Evolutionary conservation across 192 early-diverging fungal genomes (phyloP), one percentile per base, ranked within the genome.

Genomic region (Backusella tarrabulga): DNA sequence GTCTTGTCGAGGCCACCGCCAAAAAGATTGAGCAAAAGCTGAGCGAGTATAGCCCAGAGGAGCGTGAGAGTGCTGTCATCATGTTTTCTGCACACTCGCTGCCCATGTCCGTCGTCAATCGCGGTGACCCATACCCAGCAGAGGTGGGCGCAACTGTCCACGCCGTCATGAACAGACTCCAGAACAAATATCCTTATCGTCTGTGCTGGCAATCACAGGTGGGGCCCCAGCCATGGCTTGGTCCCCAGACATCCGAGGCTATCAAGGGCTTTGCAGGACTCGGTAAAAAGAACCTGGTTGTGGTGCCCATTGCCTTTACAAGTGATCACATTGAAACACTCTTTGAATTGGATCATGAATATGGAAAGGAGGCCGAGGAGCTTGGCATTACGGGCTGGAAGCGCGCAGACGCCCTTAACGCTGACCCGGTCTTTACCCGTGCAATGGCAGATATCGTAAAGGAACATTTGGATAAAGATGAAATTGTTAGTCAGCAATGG

Each of bases 271-370:
- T 94, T 79, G 96, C 89, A 19, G 87, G 91, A 67, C 83, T 86
- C 34, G 95, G 96, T 0, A 83, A 92, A 76, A 95, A 91, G 46
- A 91, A 97, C 79, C 76, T 97, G 32, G 84, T 98, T 19, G 79
- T 97, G 38, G 92, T 99, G 3, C 97, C 97, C 1, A 93, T 99
- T 79, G 96, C 97, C 1, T 99, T 99, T 69, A 97, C 96, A 2
- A 94, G 92, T 34, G 97, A 99, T 79, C 97, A 99, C 80, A 94
- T 99, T 60, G 97, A 99, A 80, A 99, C 97, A 3, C 81, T 99
- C 71, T 99, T 91, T 89, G 97, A 99, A 88, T 86, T 99, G 67
- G 97, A 99, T 83, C 77, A 95, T 21, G 97, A 99, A 77, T 99
- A 97, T 77, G 94, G 92, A 3, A 85, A 95, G 40, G 86, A 95